These are phyloP conservation scores for Paspalum notatum DNA, from an alignment of 176 grass and related monocot species.

Conservation along the genomic window DNA sequence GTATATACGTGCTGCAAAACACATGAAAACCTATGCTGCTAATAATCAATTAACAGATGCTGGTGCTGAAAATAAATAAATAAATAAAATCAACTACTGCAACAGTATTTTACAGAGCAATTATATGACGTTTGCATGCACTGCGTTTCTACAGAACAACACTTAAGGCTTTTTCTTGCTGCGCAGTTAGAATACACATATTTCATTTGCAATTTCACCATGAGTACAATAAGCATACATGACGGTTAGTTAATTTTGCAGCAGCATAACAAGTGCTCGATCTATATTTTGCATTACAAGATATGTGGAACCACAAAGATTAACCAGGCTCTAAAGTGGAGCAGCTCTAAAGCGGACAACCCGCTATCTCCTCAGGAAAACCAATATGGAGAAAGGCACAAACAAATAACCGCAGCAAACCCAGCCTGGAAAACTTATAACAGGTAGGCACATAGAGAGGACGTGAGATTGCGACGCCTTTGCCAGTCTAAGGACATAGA, in stretches of 20 bases:
- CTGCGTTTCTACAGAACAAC: background rate
- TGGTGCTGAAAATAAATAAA: background rate
- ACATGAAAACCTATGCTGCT: too few species aligned
- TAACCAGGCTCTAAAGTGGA: too few species aligned
- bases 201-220: background rate
- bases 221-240: background rate
- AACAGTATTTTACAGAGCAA: background rate
- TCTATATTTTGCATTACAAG: background rate
- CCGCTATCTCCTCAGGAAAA: too few species aligned
- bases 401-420: too few species aligned
- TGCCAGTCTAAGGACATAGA: too few species aligned
- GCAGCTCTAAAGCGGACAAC: too few species aligned
- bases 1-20: background rate
- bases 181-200: background rate
- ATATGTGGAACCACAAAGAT: background rate
- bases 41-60: background rate
- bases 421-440: too few species aligned
- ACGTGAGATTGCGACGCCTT: too few species aligned
- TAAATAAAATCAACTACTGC: background rate
- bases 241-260: background rate
- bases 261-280: background rate
- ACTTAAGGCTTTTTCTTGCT: background rate
- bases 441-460: too few species aligned
- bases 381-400: too few species aligned
- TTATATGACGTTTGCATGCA: background rate